Base-by-base conservation (phyloP, 1,284 basidiomycete genomes). In the Trametes hirsuta region DNA sequence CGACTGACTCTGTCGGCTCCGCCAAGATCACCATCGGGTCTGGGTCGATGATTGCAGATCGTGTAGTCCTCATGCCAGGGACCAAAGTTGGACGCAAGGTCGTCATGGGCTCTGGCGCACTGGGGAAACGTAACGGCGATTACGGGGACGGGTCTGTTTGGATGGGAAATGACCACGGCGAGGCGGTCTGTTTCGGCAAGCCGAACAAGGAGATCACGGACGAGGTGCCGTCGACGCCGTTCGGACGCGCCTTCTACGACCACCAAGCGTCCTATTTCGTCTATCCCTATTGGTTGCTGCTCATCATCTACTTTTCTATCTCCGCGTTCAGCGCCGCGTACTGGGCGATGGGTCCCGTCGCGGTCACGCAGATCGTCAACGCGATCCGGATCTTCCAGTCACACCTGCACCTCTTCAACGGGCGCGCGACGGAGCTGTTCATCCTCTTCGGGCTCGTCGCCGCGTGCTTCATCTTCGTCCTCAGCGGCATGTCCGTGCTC, bases 21-120 rank as follows among this genome's bases (percentile, higher is more conserved):
- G 72, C 61, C 11, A 76, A 73, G 53, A 76, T 81, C 44, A 64
- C 69, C 9, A 75, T 81, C 56, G 76, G 69, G 15, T 69, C 71
- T 48, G 79, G 79, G 46, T 79, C 78, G 35, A 81, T 80, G 79
- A 76, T 81, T 40, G 79, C 79, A 11, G 79, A 81, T 65, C 75
- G 79, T n/a, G 75, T 77, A 11, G 74, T 81, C 8, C 69, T 80
- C 18, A 71, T 79, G 25, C 79, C 79, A 21, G 76, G 76, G 22
- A 74, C 74, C 22, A 69, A 66, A 14, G 71, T 81, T 37, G 78
- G 79, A 10, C 53, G 67, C 24, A 68, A 72, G 39, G 74, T 78
- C 15, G 76, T 80, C 34, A 79, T 80, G 77, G 79, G 78, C 21
- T 77, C 79, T 14, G 79, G 79, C 39, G 72, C 79, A 4, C 69